Evolutionary conservation across 192 early-diverging fungal species (phyloP), one percentile per base, ranked within the genome.

Genomic region (Globomyces pollinis-pini): DNA sequence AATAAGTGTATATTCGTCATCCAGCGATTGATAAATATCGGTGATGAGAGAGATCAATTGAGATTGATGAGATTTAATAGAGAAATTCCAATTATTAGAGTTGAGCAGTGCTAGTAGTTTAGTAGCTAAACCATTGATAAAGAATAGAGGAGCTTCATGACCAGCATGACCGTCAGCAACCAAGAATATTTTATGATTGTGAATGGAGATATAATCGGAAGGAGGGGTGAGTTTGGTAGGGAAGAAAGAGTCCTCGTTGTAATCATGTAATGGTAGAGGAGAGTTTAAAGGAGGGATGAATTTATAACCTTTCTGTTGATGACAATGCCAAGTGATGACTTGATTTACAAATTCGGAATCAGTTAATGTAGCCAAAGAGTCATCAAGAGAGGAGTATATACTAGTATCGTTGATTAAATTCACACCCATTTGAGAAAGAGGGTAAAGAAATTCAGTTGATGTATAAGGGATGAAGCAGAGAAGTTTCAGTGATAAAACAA

Each of bases 161-260:
- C 81, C 81, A 26, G 79, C 81, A 53, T 84, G 81, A 3, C 81
- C 81, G 59, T 84, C 81, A 11, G 81, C 81, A 16, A 84, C 59
- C 13, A 84, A 43, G 57, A 76, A 77, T 2, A 83, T 18, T 9
- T 57, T 43, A 16, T 56, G 24, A 15, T 62, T 62, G 32, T 57
- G 55, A 38, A 62, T 18, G 26, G 26, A 20, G 3, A 29, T 43
- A 45, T 16, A 33, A 1, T 58, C 45, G 38, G 26, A 26, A 9
- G 11, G 29, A 23, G 30, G 47, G 31, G 66, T 42, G 32, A 68
- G 65, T 20, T 38, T 32, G 0, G 38, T 36, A 3, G 81, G 78
- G 64, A 68, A 81, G 52, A 81, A 69, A 3, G 74, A 65, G 60
- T 83, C 81, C 56, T 83, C 81, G 36, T 76, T 63, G 23, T 65